These are phyloP conservation scores for Aspergillus bertholletiae DNA, from an alignment of 495 filamentous ascomycete species.

Conservation along the genomic window DNA sequence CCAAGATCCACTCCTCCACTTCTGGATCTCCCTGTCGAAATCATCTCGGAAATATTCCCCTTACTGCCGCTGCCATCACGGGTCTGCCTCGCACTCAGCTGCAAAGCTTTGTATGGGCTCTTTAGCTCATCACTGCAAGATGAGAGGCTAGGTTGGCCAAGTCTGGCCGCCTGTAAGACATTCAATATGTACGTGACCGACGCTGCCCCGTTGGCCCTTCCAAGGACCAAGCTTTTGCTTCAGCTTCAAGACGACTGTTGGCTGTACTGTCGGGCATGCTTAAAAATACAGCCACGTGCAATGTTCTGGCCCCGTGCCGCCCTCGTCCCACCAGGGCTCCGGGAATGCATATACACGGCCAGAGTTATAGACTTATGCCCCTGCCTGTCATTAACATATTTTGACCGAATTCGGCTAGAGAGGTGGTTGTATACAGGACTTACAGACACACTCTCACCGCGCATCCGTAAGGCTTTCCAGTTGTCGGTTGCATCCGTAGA, in stretches of 20 bases:
- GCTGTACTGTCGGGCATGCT: constrained; percentile 5
- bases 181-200: background rate
- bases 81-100: constrained; percentile 11
- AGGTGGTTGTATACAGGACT: no score
- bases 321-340: background rate
- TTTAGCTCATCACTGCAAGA: constrained; percentile 4
- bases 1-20: background rate
- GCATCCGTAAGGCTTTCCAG: no score
- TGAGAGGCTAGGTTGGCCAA: constrained; percentile 5
- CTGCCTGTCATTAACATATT: no score
- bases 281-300: constrained; percentile 7
- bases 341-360: background rate
- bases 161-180: background rate
- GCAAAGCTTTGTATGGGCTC: constrained; percentile 6
- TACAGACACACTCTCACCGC: no score
- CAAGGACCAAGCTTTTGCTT: constrained; percentile 6
- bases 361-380: background rate
- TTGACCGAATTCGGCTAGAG: no score
- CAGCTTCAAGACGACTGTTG: constrained; percentile 7
- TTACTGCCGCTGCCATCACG: constrained; percentile 3
- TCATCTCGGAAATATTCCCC: constrained; percentile 3
- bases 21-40: constrained; percentile 7
- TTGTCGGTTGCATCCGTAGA: no score
- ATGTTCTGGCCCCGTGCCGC: background rate
- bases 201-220: background rate